Conservation (phyloP, 2,329 filamentous ascomycete species). For the Sarocladium oryzae region DNA sequence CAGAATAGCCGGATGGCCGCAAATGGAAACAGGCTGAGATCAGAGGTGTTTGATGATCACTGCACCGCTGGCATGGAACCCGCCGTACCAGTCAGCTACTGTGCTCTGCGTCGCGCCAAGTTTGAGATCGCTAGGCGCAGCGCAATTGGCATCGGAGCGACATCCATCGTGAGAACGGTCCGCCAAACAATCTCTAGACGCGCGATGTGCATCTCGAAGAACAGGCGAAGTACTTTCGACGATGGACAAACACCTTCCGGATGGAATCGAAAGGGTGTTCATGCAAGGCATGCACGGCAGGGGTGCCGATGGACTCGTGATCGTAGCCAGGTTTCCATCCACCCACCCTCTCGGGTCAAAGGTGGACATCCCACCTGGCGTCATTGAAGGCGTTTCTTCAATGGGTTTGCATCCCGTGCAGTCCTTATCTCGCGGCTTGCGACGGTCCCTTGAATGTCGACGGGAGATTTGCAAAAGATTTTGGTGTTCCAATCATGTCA, state of each 20-base stretch:
- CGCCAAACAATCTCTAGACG: no score
- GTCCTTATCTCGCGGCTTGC: slow-evolving; percentile 2
- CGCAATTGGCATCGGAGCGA: neutral
- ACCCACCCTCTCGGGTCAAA: slow-evolving; percentile 5
- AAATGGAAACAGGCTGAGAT: slow-evolving; percentile 1
- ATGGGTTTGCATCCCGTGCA: neutral
- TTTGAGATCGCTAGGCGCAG: neutral
- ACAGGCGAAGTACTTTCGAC: neutral
- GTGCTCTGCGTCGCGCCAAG: neutral
- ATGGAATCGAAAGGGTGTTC: slow-evolving; percentile 7
- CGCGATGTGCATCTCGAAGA: neutral
- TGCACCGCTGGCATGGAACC: neutral
- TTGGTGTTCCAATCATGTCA: no score
- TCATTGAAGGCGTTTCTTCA: neutral
- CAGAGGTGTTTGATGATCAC: neutral
- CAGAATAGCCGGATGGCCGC: neutral
- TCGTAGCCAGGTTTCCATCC: slow-evolving; percentile 8
- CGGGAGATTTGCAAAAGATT: no score
- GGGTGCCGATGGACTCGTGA: slow-evolving; percentile 7
- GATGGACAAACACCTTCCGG: slow-evolving; percentile 4
- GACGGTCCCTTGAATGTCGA: no score
- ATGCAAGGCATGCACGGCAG: slow-evolving; percentile 8
- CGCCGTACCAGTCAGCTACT: neutral
- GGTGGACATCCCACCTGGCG: neutral
- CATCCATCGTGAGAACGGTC: no score